These are phyloP conservation scores for Jatropha curcas DNA, from an alignment of 345 rosid species.

Conservation along the genomic window DNA sequence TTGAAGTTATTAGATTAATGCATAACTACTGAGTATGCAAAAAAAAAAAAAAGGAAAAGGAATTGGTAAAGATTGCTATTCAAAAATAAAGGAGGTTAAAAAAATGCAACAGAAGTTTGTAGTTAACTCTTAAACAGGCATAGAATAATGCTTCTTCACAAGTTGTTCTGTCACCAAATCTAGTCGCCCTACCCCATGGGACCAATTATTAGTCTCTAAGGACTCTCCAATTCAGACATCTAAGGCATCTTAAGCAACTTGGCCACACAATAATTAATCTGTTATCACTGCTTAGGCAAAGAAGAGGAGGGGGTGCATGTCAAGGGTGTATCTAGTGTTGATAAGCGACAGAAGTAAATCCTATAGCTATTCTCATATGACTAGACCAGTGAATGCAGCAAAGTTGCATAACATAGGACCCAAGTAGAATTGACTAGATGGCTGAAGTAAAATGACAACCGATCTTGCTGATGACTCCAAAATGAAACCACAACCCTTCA, in stretches of 20 bases:
- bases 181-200: not conserved
- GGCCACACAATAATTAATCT: not conserved
- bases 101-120: not conserved
- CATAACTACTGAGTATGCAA: constrained; percentile 15
- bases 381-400: not conserved
- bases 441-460: not conserved
- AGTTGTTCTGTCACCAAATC: not conserved
- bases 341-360: not conserved
- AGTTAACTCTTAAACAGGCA: not conserved
- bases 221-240: not conserved
- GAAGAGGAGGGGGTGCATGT: not conserved
- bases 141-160: not conserved
- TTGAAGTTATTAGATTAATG: constrained; percentile 21
- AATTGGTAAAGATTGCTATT: not conserved
- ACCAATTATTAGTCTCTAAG: not conserved
- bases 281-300: not conserved
- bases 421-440: not conserved
- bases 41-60: not conserved
- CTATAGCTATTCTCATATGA: not conserved
- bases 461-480: not conserved
- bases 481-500: not conserved
- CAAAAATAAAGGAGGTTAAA: not conserved
- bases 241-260: not conserved
- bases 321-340: not conserved
- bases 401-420: not conserved